These are phyloP conservation scores for Asparagopsis taxiformis DNA, from an alignment of 31 red algal species.

Conservation along the genomic window DNA sequence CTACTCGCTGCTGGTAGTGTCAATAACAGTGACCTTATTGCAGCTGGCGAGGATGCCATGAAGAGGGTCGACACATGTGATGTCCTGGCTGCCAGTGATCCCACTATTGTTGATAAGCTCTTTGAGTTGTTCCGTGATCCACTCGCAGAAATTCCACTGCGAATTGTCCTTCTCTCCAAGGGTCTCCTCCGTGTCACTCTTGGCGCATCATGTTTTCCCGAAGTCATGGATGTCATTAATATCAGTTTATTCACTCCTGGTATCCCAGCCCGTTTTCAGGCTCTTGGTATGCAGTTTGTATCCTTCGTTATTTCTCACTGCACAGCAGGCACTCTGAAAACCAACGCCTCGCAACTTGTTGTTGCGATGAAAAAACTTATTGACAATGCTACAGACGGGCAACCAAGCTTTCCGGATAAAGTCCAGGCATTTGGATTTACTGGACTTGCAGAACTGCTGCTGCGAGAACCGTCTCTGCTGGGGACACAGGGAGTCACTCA, in stretches of 20 bases:
- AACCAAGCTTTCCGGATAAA: constrained; percentile 41
- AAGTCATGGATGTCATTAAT: constrained; percentile 43
- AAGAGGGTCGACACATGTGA: constrained; percentile 42
- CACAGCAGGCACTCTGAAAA: constrained; percentile 9
- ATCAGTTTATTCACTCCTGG: constrained; percentile 32
- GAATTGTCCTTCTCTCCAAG: constrained; percentile 38
- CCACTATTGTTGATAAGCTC: constrained; percentile 29
- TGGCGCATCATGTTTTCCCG: constrained; percentile 59
- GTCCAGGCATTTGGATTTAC: constrained; percentile 53
- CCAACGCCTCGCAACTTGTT: constrained; percentile 18
- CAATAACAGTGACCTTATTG: neutral
- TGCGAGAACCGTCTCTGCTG: constrained; percentile 31
- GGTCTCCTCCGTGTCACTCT: constrained; percentile 36
- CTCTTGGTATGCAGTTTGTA: constrained; percentile 69
- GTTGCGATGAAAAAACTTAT: constrained; percentile 35
- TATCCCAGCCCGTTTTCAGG: constrained; percentile 26
- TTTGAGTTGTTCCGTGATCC: constrained; percentile 49
- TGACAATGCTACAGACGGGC: constrained; percentile 32
- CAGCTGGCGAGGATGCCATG: constrained; percentile 42
- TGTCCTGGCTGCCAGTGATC: constrained; percentile 36
- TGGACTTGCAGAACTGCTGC: constrained; percentile 33
- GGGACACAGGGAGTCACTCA: constrained; percentile 7
- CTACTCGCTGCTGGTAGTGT: constrained; percentile 47
- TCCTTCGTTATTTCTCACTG: constrained; percentile 46
- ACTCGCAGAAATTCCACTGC: constrained; percentile 27